phyloP scores from a whole-genome alignment of 768 basidiomycete genomes.

The Baorangia bicolor region DNA sequence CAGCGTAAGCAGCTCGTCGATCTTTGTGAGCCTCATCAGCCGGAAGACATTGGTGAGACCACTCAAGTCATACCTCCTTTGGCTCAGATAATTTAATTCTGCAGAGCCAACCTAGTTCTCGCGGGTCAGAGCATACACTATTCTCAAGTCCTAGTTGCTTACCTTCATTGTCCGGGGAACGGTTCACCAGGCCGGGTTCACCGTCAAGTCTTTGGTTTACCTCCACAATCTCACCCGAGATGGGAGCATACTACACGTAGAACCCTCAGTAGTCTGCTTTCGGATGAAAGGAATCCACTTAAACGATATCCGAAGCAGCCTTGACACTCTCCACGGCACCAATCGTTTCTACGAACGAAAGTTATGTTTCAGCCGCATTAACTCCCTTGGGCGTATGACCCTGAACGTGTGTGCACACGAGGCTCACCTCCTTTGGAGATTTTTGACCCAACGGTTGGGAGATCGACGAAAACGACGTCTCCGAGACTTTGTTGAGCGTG shows the following conservation, averaged over 20 bases:
- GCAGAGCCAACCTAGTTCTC: constrained; percentile 84
- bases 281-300: constrained; percentile 23
- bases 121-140: not conserved
- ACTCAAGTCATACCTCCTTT: constrained; percentile 55
- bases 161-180: constrained; percentile 84
- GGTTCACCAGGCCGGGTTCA: constrained; percentile 84
- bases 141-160: constrained; percentile 14
- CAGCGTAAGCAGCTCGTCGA: constrained; percentile 68
- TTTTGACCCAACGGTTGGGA: constrained; percentile 62
- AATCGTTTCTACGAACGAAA: constrained; percentile 57
- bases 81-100: constrained; percentile 82
- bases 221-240: constrained; percentile 79
- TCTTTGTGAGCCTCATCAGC: constrained; percentile 37
- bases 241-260: constrained; percentile 75
- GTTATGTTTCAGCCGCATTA: constrained; percentile 3
- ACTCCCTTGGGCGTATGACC: not conserved
- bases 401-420: not conserved
- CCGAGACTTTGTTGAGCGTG: constrained; percentile 91
- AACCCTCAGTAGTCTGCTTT: constrained; percentile 7
- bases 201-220: constrained; percentile 70
- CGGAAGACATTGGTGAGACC: not conserved
- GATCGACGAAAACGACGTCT: constrained; percentile 96
- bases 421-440: constrained; percentile 74
- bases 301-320: constrained; percentile 91
- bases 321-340: constrained; percentile 97